A percentile compares a stretch with the other conserved stretches of the same genome.
Conservation (phyloP, 177 flowering plant species). For the Vitis hybrid region DNA sequence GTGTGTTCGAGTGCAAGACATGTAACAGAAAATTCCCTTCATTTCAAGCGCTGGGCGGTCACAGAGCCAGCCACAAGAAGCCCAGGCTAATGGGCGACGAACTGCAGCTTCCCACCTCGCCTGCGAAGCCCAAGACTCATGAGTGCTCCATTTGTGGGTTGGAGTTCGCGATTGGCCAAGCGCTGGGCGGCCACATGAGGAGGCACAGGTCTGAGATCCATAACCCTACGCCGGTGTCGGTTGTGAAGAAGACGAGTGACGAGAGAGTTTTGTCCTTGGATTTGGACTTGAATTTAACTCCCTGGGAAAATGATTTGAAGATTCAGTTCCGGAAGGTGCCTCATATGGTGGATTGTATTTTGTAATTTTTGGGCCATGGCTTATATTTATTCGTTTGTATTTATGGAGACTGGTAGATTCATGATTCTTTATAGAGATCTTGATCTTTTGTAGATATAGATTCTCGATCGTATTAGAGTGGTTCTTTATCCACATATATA, state of each 20-base stretch:
- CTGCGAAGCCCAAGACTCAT: constrained; percentile 38
- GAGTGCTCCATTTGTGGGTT: constrained; percentile 57
- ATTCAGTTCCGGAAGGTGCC: constrained; percentile 16
- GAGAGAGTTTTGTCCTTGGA: constrained; percentile 34
- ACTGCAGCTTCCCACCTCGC: constrained; percentile 1
- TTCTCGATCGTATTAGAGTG: too few relatives aligned
- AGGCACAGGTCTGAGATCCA: constrained; percentile 29
- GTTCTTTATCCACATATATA: too few relatives aligned
- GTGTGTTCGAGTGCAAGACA: constrained; percentile 44
- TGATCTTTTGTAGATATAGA: too few relatives aligned
- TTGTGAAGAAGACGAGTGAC: constrained; percentile 25
- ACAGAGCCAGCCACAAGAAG: constrained; percentile 57
- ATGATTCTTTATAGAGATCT: too few relatives aligned
- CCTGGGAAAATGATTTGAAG: constrained; percentile 27
- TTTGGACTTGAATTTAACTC: constrained; percentile 37
- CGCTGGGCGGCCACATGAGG: constrained; percentile 71
- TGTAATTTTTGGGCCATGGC: too few relatives aligned
- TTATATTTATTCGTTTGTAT: too few relatives aligned
- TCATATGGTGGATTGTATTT: constrained; percentile 9
- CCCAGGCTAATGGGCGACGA: constrained; percentile 14
- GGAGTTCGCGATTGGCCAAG: constrained; percentile 54
- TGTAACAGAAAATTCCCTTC: constrained; percentile 42
- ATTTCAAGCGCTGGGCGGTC: constrained; percentile 59
- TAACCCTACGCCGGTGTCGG: constrained; percentile 6
- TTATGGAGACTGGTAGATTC: too few relatives aligned